A percentile compares a stretch with the other conserved stretches of the same genome.
These are phyloP conservation scores for Chaetomium globosum DNA, from an alignment of 2,329 filamentous ascomycete genomes.

Conservation along the genomic window DNA sequence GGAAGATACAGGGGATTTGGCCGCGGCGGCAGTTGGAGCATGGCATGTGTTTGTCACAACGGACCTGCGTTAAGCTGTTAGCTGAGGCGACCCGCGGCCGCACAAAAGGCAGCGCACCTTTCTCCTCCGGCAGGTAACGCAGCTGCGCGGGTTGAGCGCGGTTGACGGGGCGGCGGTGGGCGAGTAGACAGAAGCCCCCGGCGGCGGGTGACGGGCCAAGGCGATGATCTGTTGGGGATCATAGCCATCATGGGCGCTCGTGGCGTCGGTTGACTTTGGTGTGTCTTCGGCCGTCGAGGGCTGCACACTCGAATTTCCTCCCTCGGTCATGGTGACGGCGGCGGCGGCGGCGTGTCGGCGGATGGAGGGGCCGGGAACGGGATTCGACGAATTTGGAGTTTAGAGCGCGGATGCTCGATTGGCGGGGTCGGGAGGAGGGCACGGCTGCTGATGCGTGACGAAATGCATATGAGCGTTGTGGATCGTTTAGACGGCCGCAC, in stretches of 20 bases:
- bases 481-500: background rate
- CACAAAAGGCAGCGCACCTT: constrained; percentile 29
- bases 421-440: constrained; percentile 14
- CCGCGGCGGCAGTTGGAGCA: constrained; percentile 75
- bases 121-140: constrained; percentile 50
- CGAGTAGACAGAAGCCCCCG: constrained; percentile 38
- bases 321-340: constrained; percentile 31
- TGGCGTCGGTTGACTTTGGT: constrained; percentile 23
- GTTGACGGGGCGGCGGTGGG: constrained; percentile 38
- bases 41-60: constrained; percentile 76
- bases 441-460: constrained; percentile 6
- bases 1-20: constrained; percentile 72
- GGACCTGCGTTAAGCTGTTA: constrained; percentile 56
- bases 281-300: constrained; percentile 26
- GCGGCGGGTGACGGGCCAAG: constrained; percentile 37
- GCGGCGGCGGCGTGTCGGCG: background rate
- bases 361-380: constrained; percentile 6
- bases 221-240: constrained; percentile 37
- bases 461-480: constrained; percentile 10
- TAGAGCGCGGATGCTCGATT: background rate
- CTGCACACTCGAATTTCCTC: constrained; percentile 20
- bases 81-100: background rate
- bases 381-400: background rate
- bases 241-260: constrained; percentile 33
- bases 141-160: constrained; percentile 52